Evolutionary conservation across 305 asterid species (phyloP).

Genomic region (Fraxinus angustifolia): DNA sequence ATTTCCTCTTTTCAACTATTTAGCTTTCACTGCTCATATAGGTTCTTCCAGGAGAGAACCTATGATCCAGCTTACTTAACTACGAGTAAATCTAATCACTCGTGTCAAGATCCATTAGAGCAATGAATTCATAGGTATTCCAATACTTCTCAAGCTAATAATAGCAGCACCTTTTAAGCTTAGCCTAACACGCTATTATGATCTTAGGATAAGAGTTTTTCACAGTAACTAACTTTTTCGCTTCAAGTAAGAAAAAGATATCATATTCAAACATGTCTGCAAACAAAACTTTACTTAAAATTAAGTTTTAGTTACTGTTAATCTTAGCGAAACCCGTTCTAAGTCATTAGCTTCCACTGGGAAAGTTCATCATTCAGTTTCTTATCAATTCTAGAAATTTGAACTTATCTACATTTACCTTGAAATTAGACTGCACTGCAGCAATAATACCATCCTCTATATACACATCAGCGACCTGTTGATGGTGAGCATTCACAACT

Average conservation of each 20-base stretch:
- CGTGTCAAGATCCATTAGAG: neutral
- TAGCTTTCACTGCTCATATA: neutral
- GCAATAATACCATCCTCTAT: constrained; percentile 72
- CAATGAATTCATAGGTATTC: neutral
- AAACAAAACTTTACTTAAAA: neutral
- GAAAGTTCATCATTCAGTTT: constrained; percentile 11
- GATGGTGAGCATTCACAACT: constrained; percentile 90
- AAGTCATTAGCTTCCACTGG: neutral
- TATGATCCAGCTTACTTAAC: neutral
- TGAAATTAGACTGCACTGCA: constrained; percentile 54
- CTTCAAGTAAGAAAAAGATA: neutral
- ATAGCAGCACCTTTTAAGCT: neutral
- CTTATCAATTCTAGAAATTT: constrained; percentile 2
- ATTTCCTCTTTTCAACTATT: constrained; percentile 1
- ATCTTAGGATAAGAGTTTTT: neutral
- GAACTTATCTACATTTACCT: constrained; percentile 36
- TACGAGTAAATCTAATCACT: neutral
- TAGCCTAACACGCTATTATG: neutral
- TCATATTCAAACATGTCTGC: neutral
- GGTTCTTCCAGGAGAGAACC: neutral
- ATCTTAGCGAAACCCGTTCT: neutral
- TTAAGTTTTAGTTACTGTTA: neutral
- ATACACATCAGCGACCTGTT: constrained; percentile 78
- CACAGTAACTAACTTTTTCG: neutral
- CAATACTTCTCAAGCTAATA: neutral